A percentile compares a stretch with the other conserved stretches of the same genome.
Evolutionary conservation across 345 rosid genomes (phyloP).

Genomic region (Gossypium stocksii): DNA sequence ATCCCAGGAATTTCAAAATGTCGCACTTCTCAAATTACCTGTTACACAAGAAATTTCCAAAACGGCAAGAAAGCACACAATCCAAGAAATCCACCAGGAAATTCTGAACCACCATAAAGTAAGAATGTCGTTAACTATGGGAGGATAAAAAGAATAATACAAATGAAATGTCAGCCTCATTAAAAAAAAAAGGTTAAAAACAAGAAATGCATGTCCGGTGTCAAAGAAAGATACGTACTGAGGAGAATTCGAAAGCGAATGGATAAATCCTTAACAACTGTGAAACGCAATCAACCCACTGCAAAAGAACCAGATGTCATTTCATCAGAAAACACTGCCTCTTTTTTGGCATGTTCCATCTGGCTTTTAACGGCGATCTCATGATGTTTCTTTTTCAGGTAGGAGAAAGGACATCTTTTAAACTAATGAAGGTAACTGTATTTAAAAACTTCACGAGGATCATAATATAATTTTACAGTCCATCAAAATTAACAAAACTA

Average conservation of each 20-base stretch:
- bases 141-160: not conserved
- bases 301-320: constrained; percentile 2
- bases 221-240: constrained; percentile 53
- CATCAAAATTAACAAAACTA: not conserved
- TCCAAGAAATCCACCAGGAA: constrained; percentile 93
- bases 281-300: constrained; percentile 72
- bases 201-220: not conserved
- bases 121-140: constrained; percentile 2
- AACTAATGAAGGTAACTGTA: not conserved
- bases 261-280: constrained; percentile 94
- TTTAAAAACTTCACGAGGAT: not conserved
- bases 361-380: not conserved
- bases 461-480: not conserved
- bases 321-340: not conserved
- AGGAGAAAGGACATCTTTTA: not conserved
- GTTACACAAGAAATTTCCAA: constrained; percentile 93
- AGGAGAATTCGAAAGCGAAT: constrained; percentile 87
- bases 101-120: constrained; percentile 43
- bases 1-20: not conserved
- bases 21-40: constrained; percentile 40
- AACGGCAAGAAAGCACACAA: constrained; percentile 81
- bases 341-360: not conserved
- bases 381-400: not conserved
- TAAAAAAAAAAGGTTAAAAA: not conserved
- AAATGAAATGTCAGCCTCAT: constrained; percentile 13